Evolutionary conservation across 2,329 filamentous ascomycete genomes (phyloP).

Genomic region (Diaporthe ilicicola): DNA sequence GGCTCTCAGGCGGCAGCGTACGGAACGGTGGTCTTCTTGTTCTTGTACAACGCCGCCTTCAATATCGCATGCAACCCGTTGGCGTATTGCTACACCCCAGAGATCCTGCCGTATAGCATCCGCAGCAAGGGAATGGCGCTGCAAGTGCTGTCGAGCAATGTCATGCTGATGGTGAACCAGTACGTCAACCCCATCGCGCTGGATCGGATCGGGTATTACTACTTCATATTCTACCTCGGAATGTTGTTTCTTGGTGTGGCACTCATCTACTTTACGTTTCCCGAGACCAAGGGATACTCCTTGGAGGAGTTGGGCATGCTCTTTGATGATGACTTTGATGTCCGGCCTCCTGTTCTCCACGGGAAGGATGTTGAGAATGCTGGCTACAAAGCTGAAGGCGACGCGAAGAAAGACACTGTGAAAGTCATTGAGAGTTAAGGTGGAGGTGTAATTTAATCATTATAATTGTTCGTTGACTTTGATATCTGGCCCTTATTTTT

Average conservation of each 20-base stretch:
- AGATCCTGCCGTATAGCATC: constrained; percentile 17
- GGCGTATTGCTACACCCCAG: constrained; percentile 2
- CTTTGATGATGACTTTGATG: constrained; percentile 54
- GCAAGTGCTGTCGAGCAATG: not conserved
- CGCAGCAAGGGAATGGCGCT: constrained; percentile 8
- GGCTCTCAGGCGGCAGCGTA: not conserved
- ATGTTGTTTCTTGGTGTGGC: constrained; percentile 41
- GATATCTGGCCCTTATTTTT: too few species aligned
- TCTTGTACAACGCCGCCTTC: constrained; percentile 13
- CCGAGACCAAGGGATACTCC: constrained; percentile 32
- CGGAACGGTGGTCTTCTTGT: constrained; percentile 10
- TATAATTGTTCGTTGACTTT: too few species aligned
- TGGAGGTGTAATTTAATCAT: too few species aligned
- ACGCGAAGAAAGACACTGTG: too few species aligned
- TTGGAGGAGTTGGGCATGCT: constrained; percentile 40
- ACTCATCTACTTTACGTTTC: constrained; percentile 42
- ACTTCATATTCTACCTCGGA: constrained; percentile 36
- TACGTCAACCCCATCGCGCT: constrained; percentile 47
- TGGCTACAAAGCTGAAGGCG: too few species aligned
- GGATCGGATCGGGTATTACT: constrained; percentile 42
- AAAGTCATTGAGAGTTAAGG: too few species aligned
- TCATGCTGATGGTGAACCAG: constrained; percentile 41
- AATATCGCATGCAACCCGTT: constrained; percentile 22
- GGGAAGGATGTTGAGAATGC: too few species aligned
- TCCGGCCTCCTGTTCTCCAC: constrained; percentile 62